Evolutionary conservation across 345 rosid species (phyloP), one percentile per base, ranked within the genome.

Genomic region (Corymbia maculata): DNA sequence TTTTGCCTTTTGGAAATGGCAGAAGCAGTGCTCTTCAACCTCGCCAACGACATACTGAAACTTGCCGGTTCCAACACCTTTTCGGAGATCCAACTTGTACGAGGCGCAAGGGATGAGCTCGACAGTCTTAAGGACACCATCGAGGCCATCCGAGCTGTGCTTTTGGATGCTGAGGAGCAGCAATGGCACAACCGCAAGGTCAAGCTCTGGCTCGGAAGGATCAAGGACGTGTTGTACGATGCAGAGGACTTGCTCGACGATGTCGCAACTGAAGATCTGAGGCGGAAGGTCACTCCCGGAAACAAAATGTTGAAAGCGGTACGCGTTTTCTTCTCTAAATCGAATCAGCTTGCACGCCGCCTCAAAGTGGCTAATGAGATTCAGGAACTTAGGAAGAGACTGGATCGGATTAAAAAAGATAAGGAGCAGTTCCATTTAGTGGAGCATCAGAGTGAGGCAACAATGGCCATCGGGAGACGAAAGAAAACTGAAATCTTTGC

Each of bases 301-400:
- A 14, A 66, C 79, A 15, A 30, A 21, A 14, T 66, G 5, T 0
- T 0, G 9, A 64, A 64, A 0, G 75, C 4, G 36, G 75, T 64
- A 64, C 0, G 36, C 5, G 0, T 13, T n/a, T n/a, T n/a, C 75
- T 64, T 66, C 42, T 30, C 42, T 2, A 2, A 66, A 66, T 66
- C 42, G 2, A 66, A 66, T 30, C 79, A 14, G 10, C 79, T 66
- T 7, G 42, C 42, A 7, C 5, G 3, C 42, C 2, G 36, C 19
- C 17, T 14, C 42, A n/a, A n/a, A 3, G 79, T 66, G 79, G 42
- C 21, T 66, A n/a, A 13, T 64, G 15, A 66, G 8, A 66, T 66
- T 66, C 75, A 4, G 2, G 0, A 66, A 66, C 75, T 66, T 66
- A 1, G 19, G 36, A 66, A 2, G 75, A 66, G 30, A 6, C 42